A percentile compares a stretch with the other conserved stretches of the same genome.
Evolutionary conservation across 2,329 filamentous ascomycete genomes (phyloP).

Genomic region (Eutypa lata): DNA sequence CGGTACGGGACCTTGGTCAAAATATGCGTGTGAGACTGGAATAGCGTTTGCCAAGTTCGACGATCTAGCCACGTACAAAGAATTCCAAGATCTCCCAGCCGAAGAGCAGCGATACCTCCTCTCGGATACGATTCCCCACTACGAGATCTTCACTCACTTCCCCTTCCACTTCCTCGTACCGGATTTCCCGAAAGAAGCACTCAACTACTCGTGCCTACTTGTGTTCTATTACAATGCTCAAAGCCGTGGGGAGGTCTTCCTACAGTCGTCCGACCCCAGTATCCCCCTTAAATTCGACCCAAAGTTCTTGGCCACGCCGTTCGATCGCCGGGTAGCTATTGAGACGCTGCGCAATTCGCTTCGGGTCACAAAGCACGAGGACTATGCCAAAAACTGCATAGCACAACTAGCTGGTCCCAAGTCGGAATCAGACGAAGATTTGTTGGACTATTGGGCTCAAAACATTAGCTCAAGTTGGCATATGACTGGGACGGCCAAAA

Average conservation of each 20-base stretch:
- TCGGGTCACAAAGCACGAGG: slow-evolving; percentile 38
- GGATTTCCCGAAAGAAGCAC: slow-evolving; percentile 28
- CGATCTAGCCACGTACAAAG: slow-evolving; percentile 34
- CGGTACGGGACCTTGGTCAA: slow-evolving; percentile 37
- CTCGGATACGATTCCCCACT: slow-evolving; percentile 52
- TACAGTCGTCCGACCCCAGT: slow-evolving; percentile 50
- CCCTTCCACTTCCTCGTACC: slow-evolving; percentile 41
- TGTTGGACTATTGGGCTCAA: slow-evolving; percentile 43
- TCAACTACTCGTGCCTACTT: slow-evolving; percentile 40
- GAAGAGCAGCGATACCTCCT: slow-evolving; percentile 41
- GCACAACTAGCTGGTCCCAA: slow-evolving; percentile 39
- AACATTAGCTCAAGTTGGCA: slow-evolving; percentile 48
- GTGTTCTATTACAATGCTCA: slow-evolving; percentile 54
- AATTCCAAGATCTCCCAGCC: slow-evolving; percentile 48
- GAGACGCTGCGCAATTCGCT: slow-evolving; percentile 44
- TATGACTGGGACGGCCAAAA: slow-evolving; percentile 55
- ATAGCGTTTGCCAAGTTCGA: slow-evolving; percentile 45
- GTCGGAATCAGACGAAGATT: slow-evolving; percentile 50
- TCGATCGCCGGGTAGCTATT: slow-evolving; percentile 49
- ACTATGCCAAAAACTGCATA: slow-evolving; percentile 42
- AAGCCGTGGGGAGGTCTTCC: slow-evolving; percentile 45
- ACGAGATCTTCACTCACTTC: slow-evolving; percentile 50
- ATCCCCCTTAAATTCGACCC: slow-evolving; percentile 52
- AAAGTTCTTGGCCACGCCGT: slow-evolving; percentile 50
- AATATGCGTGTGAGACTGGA: slow-evolving; percentile 34